These are phyloP conservation scores for Piedraia hortae DNA, from an alignment of 2,329 filamentous ascomycete species.

Conservation along the genomic window DNA sequence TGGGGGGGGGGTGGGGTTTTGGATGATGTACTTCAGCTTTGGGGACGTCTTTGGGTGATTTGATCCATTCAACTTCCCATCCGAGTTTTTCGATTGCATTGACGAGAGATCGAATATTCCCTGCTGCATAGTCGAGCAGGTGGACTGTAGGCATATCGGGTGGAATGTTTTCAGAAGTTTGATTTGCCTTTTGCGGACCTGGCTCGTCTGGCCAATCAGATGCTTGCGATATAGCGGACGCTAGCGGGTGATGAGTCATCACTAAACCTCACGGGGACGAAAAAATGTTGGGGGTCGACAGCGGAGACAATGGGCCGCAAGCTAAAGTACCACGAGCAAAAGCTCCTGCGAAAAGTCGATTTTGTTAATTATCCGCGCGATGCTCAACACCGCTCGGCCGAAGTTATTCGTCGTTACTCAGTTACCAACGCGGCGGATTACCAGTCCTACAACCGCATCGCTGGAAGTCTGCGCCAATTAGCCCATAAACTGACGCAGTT, in stretches of 20 bases:
- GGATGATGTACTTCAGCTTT: slow-evolving; percentile 53
- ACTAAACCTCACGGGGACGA: no score
- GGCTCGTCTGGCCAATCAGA: no score
- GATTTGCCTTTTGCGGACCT: no score
- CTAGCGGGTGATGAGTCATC: no score
- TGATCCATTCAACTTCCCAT: slow-evolving; percentile 80
- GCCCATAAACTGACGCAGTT: slow-evolving; percentile 69
- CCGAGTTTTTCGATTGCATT: slow-evolving; percentile 95
- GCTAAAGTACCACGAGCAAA: slow-evolving; percentile 90
- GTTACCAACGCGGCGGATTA: slow-evolving; percentile 80
- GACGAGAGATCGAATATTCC: slow-evolving; percentile 82
- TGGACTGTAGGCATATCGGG: slow-evolving; percentile 46
- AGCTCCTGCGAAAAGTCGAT: slow-evolving; percentile 75
- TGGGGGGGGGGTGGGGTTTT: neutral
- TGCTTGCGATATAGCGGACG: no score
- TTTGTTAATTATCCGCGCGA: slow-evolving; percentile 69
- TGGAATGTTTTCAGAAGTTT: no score
- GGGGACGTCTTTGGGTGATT: slow-evolving; percentile 53
- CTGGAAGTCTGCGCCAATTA: slow-evolving; percentile 53
- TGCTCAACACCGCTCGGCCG: slow-evolving; percentile 56
- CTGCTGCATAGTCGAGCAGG: slow-evolving; percentile 73
- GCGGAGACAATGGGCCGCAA: slow-evolving; percentile 54
- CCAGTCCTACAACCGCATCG: slow-evolving; percentile 21
- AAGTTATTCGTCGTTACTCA: slow-evolving; percentile 60
- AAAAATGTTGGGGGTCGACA: no score